Evolutionary conservation across 805 yeast genomes (phyloP), one percentile per base, ranked within the genome.

Genomic region (Blastobotrys muscicola): DNA sequence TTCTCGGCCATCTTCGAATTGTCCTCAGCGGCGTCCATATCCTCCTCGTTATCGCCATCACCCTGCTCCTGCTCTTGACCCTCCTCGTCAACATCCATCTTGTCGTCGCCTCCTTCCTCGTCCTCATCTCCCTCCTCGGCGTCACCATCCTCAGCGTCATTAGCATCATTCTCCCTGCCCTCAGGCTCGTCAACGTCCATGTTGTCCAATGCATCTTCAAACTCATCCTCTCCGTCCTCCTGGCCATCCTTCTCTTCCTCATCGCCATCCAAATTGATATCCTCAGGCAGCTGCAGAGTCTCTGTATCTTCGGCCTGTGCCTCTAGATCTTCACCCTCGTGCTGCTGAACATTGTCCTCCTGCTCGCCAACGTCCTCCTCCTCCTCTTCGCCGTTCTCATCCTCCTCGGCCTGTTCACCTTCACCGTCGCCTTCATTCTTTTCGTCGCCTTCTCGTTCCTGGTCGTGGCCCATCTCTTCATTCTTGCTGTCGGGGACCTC

Each of bases 271-370:
- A 90, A 67, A 52, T 90, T 79, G 71, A 90, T 75, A 54, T 89
- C 95, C 11, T 92, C 97, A 0, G 97, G 97, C 26, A 90, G 68
- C 15, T 92, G 96, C 50, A 90, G 67, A 2, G 89, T 79, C 47
- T 92, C 97, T 4, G 78, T 69, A 58, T 92, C 95, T 13, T 89
- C 90, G 38, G 81, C 85, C 45, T 78, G 67, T 12, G 76, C 75
- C 37, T 85, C 94, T 41, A 85, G 60, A 46, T 81, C 78, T 41
- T 83, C 83, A 29, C 69, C 71, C 34, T 80, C 84, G 32, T 82
- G 81, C 51, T 83, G 75, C 49, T 82, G 89, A 37, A 84, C 90
- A 55, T 84, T 89, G 57, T 84, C 85, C 8, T 85, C 92, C 41
- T 79, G 85, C 51, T 81, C 86, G 41, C 81, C 83, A 40, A 77